Evolutionary conservation across 2,329 filamentous ascomycete species (phyloP).

Genomic region (Trichophyton schoenleinii): DNA sequence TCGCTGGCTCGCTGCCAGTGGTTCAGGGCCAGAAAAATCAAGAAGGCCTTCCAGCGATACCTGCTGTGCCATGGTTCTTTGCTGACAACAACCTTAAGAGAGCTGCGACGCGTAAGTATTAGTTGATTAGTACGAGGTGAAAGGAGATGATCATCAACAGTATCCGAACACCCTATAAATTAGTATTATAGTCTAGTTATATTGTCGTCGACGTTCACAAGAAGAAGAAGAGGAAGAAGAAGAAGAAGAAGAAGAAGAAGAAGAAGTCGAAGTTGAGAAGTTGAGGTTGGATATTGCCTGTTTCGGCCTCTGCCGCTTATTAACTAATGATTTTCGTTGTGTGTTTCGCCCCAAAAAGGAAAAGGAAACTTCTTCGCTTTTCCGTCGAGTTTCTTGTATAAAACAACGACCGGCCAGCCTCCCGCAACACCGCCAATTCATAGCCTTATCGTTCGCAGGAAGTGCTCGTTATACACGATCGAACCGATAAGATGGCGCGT

Average conservation of each 20-base stretch:
- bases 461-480: slow-evolving; percentile 32
- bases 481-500: slow-evolving; percentile 82
- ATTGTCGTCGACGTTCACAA: too few relatives aligned
- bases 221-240: too few relatives aligned
- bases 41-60: too few relatives aligned
- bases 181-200: too few relatives aligned
- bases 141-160: too few relatives aligned
- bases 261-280: background rate
- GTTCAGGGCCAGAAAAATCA: too few relatives aligned
- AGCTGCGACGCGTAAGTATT: too few relatives aligned
- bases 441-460: slow-evolving; percentile 34
- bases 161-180: too few relatives aligned
- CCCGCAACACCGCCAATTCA: slow-evolving; percentile 10
- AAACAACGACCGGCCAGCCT: slow-evolving; percentile 19
- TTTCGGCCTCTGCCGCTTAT: slow-evolving; percentile 16
- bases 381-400: slow-evolving; percentile 20
- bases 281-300: background rate
- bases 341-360: slow-evolving; percentile 4
- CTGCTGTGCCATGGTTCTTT: too few relatives aligned
- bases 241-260: background rate
- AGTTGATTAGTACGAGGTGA: too few relatives aligned
- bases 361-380: slow-evolving; percentile 2
- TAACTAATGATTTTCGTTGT: background rate
- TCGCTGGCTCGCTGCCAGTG: too few relatives aligned
- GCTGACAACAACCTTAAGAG: too few relatives aligned